These are phyloP conservation scores for Cephalotrichum gorgonifer DNA, from an alignment of 2,329 filamentous ascomycete species.

Conservation along the genomic window DNA sequence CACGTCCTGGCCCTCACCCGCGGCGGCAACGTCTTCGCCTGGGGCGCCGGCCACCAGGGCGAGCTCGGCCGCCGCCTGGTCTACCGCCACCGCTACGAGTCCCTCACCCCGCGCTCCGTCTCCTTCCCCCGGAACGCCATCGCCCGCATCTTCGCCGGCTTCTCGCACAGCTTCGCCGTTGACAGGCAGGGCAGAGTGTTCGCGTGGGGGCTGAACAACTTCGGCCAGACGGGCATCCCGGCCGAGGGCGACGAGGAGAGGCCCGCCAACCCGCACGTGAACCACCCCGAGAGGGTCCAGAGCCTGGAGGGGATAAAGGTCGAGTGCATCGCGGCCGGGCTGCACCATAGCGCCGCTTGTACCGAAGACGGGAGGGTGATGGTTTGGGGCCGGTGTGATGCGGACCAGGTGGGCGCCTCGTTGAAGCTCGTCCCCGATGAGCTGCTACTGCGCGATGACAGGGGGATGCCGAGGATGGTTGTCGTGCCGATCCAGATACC, in stretches of 20 bases:
- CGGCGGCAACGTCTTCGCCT: slow-evolving; percentile 40
- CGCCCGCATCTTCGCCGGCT: slow-evolving; percentile 50
- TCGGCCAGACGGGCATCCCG: slow-evolving; percentile 63
- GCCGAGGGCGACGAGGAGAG: slow-evolving; percentile 41
- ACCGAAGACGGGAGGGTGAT: slow-evolving; percentile 46
- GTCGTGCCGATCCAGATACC: slow-evolving; percentile 22
- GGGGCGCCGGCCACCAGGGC: slow-evolving; percentile 45
- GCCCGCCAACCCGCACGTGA: slow-evolving; percentile 42
- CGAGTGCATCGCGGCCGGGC: slow-evolving; percentile 46
- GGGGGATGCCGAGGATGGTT: slow-evolving; percentile 55
- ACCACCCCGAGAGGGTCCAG: slow-evolving; percentile 55
- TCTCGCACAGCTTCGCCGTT: slow-evolving; percentile 76
- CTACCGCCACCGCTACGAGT: slow-evolving; percentile 36
- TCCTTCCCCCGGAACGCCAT: slow-evolving; percentile 50
- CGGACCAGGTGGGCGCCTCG: slow-evolving; percentile 43
- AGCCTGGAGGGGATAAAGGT: slow-evolving; percentile 60
- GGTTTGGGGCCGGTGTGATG: slow-evolving; percentile 49
- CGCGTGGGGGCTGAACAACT: slow-evolving; percentile 82
- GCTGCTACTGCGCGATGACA: slow-evolving; percentile 51
- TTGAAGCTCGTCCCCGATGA: slow-evolving; percentile 37
- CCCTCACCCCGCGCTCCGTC: slow-evolving; percentile 30
- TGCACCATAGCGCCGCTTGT: slow-evolving; percentile 64
- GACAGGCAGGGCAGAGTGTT: slow-evolving; percentile 61
- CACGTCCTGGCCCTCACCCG: slow-evolving; percentile 44
- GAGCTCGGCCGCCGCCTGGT: slow-evolving; percentile 30